Percentiles rank a stretch among this genome's conserved stretches.
phyloP scores from a whole-genome alignment of 129 eudicot genomes.

The Pittosporum tobira region DNA sequence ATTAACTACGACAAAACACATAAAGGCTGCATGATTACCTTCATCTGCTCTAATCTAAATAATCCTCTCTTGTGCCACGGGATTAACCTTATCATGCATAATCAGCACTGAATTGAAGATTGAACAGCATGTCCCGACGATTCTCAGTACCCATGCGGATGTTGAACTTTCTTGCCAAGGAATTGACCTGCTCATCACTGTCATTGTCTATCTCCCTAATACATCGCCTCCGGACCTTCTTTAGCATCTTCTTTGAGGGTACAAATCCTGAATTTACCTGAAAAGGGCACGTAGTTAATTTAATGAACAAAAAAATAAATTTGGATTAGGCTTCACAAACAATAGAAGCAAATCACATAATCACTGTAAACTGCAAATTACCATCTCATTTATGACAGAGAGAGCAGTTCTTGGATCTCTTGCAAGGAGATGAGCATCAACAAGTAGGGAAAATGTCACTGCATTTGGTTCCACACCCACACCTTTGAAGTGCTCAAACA shows the following conservation, averaged over 20 bases:
- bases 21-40: slow-evolving; percentile 19
- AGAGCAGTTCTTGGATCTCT: slow-evolving; percentile 74
- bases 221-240: slow-evolving; percentile 74
- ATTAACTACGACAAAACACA: background rate
- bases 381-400: slow-evolving; percentile 59
- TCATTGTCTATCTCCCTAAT: slow-evolving; percentile 65
- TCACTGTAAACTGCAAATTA: slow-evolving; percentile 16
- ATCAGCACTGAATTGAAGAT: slow-evolving; percentile 43
- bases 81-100: slow-evolving; percentile 28
- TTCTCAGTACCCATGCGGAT: slow-evolving; percentile 62
- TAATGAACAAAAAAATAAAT: slow-evolving; percentile 3
- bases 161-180: slow-evolving; percentile 39
- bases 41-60: slow-evolving; percentile 1
- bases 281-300: slow-evolving; percentile 5
- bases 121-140: slow-evolving; percentile 60
- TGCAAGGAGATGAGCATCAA: slow-evolving; percentile 71
- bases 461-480: slow-evolving; percentile 73
- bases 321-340: slow-evolving; percentile 1
- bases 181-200: slow-evolving; percentile 36
- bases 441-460: slow-evolving; percentile 57
- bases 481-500: slow-evolving; percentile 61
- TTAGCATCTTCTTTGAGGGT: slow-evolving; percentile 66
- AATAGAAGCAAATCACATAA: background rate
- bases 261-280: slow-evolving; percentile 64
- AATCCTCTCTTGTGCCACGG: slow-evolving; percentile 10